Evolutionary conservation across 371 early-diverging fungal species (phyloP), one percentile per base, ranked within the genome.

Genomic region (Lichtheimia hyalospora): DNA sequence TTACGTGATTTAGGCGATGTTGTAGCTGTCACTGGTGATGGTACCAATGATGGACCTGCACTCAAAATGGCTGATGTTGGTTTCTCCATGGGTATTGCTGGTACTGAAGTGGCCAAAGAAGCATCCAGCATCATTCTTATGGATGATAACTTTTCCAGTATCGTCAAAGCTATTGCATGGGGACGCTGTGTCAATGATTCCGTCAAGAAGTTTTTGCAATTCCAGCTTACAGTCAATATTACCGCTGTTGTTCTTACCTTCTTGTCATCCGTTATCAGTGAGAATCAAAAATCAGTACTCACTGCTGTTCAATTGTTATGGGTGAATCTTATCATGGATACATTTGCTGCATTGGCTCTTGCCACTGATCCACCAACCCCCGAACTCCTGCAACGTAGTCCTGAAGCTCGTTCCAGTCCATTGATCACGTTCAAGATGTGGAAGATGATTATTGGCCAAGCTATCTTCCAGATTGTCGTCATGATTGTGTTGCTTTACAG

Each of bases 281-380:
- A 15, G 8, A 57, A 66, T 0, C 66, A 81, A 39, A 77, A 78
- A 48, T 73, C 83, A 0, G 83, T 85, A 27, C 70, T 90, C 55
- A 79, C 82, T 16, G 81, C 91, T 20, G 85, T 89, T 4, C 89
- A 89, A 57, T 71, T 91, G 20, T 71, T 91, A 27, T 91, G 91
- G 91, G 79, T 90, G 51, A 91, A 90, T 66, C 66, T 90, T 64
- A 87, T 89, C 59, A 90, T 90, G 89, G 89, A 91, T 68, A 88
- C 87, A 13, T 73, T 91, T 55, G 89, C 86, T 20, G 87, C 91
- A 21, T 67, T 91, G 16, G 89, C 86, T 10, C 73, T 91, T 13
- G 90, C 90, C 10, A 87, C 88, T 7, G 89, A 91, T 55, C 79
- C 82, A 6, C 91, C 91, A 14, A 84, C 83, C 2, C 43, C 61